Conservation (phyloP, 2,329 filamentous ascomycete genomes). For the Fusarium penzigii region DNA sequence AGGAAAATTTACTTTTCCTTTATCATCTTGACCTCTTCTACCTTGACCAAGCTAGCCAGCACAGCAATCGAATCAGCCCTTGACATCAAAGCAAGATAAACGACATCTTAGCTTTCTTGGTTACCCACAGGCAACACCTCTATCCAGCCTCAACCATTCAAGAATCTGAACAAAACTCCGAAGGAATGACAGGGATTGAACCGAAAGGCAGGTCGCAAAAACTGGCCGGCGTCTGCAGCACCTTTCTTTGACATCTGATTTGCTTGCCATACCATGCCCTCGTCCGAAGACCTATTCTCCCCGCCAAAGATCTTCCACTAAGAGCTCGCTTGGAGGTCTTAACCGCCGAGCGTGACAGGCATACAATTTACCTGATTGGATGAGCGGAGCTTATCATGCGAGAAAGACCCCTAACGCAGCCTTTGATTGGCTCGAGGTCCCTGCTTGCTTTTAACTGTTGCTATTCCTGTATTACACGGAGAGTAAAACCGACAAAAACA, state of each 20-base stretch:
- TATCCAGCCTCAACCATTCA: not conserved
- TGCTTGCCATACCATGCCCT: slow-evolving; percentile 2
- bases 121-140: not conserved
- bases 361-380: not conserved
- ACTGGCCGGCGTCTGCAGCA: slow-evolving; percentile 19
- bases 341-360: not conserved
- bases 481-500: not conserved
- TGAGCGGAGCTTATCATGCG: not conserved
- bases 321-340: not conserved
- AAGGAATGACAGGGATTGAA: not conserved
- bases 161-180: not conserved
- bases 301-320: not conserved
- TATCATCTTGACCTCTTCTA: too few relatives aligned
- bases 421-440: not conserved
- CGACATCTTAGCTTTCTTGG: not conserved
- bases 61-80: not conserved
- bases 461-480: not conserved
- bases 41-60: too few relatives aligned
- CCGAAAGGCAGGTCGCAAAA: slow-evolving; percentile 12
- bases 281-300: not conserved
- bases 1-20: too few relatives aligned
- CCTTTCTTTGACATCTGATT: slow-evolving; percentile 6
- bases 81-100: not conserved
- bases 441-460: not conserved
- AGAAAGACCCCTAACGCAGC: not conserved